A percentile compares a stretch with the other conserved stretches of the same genome.
These are phyloP conservation scores for Neurospora tetraspora DNA, from an alignment of 495 filamentous ascomycete genomes.

Conservation along the genomic window DNA sequence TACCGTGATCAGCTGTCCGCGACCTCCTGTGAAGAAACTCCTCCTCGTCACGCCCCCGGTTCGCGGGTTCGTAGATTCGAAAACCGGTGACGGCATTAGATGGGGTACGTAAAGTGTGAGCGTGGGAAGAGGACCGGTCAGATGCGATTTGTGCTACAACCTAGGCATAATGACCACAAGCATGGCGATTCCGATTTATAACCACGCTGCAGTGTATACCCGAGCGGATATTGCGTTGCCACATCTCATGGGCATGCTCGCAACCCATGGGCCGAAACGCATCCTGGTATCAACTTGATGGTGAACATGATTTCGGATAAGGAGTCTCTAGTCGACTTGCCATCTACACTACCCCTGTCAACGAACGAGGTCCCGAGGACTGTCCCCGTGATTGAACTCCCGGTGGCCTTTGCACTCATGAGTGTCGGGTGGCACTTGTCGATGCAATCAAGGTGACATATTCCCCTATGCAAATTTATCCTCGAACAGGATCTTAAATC, in stretches of 20 bases:
- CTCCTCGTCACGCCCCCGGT: background rate
- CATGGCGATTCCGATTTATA: background rate
- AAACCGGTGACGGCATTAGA: background rate
- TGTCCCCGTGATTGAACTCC: background rate
- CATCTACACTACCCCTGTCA: background rate
- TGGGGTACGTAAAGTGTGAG: background rate
- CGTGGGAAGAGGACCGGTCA: background rate
- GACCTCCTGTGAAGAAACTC: background rate
- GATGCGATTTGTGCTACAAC: background rate
- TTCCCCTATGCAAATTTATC: background rate
- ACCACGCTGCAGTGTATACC: background rate
- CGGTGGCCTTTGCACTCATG: background rate
- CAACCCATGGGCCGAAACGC: background rate
- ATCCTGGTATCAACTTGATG: background rate
- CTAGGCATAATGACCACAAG: background rate
- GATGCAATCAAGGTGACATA: background rate
- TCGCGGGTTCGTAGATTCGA: background rate
- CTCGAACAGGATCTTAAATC: background rate
- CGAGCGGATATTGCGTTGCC: background rate
- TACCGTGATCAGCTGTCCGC: background rate
- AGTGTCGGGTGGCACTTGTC: background rate
- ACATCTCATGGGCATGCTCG: background rate
- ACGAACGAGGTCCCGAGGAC: background rate
- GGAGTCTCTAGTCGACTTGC: background rate
- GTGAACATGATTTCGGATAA: background rate